phyloP scores from a whole-genome alignment of 1,284 basidiomycete genomes.

The Sporisorium exsertum region DNA sequence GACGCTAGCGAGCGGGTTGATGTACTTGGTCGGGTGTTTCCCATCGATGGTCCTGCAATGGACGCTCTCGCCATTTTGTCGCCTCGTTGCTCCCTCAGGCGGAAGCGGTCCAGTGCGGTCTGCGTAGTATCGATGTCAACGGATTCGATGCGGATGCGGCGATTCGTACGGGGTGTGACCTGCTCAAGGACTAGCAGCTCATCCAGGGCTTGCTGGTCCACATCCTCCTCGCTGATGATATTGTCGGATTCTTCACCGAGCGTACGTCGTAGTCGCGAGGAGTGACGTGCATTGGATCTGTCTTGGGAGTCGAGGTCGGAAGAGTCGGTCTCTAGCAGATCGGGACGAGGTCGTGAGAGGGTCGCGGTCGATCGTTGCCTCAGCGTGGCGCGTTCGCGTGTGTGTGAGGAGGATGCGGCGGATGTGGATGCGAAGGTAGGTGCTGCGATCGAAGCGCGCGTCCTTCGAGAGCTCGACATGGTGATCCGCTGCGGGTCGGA shows the following conservation, averaged over 20 bases:
- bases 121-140: slow-evolving; percentile 27
- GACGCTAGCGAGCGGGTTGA: slow-evolving; percentile 10
- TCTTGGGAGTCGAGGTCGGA: slow-evolving; percentile 21
- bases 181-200: slow-evolving; percentile 33
- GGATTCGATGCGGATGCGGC: slow-evolving; percentile 11
- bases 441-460: slow-evolving; percentile 27
- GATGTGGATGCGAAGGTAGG: slow-evolving; percentile 12
- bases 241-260: slow-evolving; percentile 6
- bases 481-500: background rate
- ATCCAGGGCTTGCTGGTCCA: slow-evolving; percentile 30
- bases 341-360: background rate
- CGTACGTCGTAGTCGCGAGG: background rate
- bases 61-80: slow-evolving; percentile 19
- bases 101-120: slow-evolving; percentile 34
- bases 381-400: background rate
- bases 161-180: slow-evolving; percentile 27
- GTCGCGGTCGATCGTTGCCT: slow-evolving; percentile 14
- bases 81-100: slow-evolving; percentile 12
- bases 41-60: slow-evolving; percentile 17
- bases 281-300: background rate
- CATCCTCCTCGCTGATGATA: slow-evolving; percentile 12
- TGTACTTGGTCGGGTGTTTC: background rate
- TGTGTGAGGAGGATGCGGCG: slow-evolving; percentile 6
- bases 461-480: slow-evolving; percentile 23
- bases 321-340: slow-evolving; percentile 1